These are phyloP conservation scores for Botryobasidium botryosum DNA, from an alignment of 768 basidiomycete species.

Conservation along the genomic window DNA sequence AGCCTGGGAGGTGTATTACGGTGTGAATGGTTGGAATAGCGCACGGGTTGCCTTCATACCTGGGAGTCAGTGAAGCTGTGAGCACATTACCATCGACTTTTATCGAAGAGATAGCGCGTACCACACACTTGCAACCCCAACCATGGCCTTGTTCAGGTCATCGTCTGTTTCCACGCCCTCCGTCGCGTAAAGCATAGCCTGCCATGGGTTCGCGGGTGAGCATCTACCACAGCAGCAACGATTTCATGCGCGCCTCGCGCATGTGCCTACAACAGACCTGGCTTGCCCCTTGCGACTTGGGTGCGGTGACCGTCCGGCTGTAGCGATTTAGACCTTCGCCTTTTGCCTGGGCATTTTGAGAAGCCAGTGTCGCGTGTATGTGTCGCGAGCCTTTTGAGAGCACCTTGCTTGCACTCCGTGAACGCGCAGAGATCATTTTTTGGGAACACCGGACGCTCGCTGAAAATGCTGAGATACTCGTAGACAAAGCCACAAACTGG, in stretches of 20 bases:
- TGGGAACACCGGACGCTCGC: too few species aligned
- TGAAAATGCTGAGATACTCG: too few species aligned
- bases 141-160: conserved; percentile 93
- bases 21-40: conserved; percentile 16
- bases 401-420: too few species aligned
- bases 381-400: too few species aligned
- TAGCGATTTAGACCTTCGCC: conserved; percentile 35
- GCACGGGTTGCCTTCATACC: conserved; percentile 99
- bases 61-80: conserved; percentile 19
- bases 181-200: conserved; percentile 99
- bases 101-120: conserved; percentile 24
- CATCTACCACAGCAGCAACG: not conserved
- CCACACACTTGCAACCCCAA: conserved; percentile 95
- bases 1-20: not conserved
- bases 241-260: not conserved
- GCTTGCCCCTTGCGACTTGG: conserved; percentile 89
- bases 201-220: conserved; percentile 8
- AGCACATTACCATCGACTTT: not conserved
- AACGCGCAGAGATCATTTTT: too few species aligned
- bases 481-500: too few species aligned
- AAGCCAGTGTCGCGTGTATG: too few species aligned
- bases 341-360: too few species aligned
- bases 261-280: conserved; percentile 30
- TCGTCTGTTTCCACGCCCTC: conserved; percentile 66
- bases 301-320: conserved; percentile 69